Evolutionary conservation across 2,329 filamentous ascomycete species (phyloP).

Genomic region (Penicillium vulpinum): DNA sequence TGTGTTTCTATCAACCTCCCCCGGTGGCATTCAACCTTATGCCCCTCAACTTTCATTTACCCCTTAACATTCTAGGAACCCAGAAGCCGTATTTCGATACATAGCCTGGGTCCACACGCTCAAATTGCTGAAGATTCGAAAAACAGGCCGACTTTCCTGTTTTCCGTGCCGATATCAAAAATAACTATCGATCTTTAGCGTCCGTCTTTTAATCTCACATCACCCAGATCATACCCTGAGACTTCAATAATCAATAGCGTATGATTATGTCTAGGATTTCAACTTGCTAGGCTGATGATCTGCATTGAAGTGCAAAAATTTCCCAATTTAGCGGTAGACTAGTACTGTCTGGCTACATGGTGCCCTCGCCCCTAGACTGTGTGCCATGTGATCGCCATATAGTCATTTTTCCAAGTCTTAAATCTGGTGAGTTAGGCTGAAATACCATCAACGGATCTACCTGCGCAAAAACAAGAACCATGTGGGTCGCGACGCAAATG

Average conservation of each 20-base stretch:
- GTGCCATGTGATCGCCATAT: neutral
- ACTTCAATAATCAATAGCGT: neutral
- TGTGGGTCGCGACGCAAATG: too few species aligned
- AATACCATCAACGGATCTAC: neutral
- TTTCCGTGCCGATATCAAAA: neutral
- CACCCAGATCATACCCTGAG: neutral
- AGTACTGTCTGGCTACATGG: too few species aligned
- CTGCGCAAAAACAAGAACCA: neutral
- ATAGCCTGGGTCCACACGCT: neutral
- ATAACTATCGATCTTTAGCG: neutral
- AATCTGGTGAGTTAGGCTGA: too few species aligned
- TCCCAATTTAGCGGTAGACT: neutral
- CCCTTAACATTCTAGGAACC: neutral
- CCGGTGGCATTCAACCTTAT: neutral
- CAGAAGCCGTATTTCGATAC: neutral
- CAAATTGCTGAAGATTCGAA: neutral
- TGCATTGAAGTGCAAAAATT: neutral
- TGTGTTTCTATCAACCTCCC: neutral
- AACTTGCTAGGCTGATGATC: neutral
- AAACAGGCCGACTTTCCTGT: neutral
- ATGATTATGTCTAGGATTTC: neutral
- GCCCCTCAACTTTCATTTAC: neutral
- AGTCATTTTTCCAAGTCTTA: neutral
- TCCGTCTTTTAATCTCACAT: neutral
- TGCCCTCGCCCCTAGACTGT: neutral